phyloP scores from a whole-genome alignment of 2,329 filamentous ascomycete species.

The Colletotrichum chrysophilum region DNA sequence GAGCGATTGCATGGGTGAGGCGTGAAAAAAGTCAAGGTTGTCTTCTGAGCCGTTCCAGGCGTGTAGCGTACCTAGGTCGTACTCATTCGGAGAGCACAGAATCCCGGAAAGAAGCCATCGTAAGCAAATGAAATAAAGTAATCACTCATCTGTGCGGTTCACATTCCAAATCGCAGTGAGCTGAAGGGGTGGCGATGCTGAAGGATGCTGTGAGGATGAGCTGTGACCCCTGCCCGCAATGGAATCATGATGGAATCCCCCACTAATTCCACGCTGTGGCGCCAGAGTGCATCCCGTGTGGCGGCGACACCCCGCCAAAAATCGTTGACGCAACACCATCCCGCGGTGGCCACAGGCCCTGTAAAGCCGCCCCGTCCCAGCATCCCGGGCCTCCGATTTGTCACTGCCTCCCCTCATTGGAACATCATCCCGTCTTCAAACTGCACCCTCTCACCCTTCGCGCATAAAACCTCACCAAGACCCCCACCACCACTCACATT shows the following conservation, averaged over 20 bases:
- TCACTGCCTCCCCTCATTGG: conserved; percentile 3
- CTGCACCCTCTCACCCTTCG: background rate
- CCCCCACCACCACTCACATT: background rate
- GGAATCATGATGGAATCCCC: conserved; percentile 10
- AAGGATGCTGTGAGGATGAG: background rate
- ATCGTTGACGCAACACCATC: conserved; percentile 19
- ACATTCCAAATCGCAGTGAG: background rate
- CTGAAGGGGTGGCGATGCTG: background rate
- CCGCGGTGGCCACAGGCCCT: background rate
- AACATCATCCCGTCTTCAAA: background rate
- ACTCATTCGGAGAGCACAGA: background rate
- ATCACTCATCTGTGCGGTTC: background rate
- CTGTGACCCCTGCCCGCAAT: background rate
- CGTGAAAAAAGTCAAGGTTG: background rate
- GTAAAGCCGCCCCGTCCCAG: background rate
- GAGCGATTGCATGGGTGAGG: background rate
- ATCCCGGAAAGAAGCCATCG: background rate
- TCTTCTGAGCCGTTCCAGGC: background rate
- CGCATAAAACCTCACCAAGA: conserved; percentile 3
- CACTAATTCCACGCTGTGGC: conserved; percentile 10
- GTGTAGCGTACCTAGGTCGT: background rate
- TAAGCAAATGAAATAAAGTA: background rate
- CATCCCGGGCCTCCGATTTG: conserved; percentile 7
- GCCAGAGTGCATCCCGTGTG: background rate
- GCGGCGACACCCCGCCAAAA: conserved; percentile 5